A percentile compares a stretch with the other conserved stretches of the same genome.
Evolutionary conservation across 2,329 filamentous ascomycete genomes (phyloP).

Genomic region (Lachnellula suecica): DNA sequence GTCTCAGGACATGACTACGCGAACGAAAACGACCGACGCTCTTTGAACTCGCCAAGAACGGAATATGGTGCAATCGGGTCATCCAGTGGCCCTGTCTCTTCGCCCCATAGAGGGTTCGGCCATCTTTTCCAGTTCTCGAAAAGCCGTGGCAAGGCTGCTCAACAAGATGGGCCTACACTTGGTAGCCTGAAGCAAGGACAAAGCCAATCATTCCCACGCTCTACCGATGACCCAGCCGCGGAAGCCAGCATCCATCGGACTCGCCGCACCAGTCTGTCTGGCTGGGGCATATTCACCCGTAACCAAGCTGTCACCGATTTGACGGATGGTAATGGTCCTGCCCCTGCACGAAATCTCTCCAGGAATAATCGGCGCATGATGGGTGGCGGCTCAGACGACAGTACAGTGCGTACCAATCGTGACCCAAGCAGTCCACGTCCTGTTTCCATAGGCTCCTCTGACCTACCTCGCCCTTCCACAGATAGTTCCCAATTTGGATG

Average conservation of each 20-base stretch:
- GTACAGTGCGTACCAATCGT: conserved; percentile 47
- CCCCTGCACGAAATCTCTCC: conserved; percentile 27
- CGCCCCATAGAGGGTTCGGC: conserved; percentile 44
- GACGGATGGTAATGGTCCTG: conserved; percentile 31
- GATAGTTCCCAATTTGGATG: conserved; percentile 78
- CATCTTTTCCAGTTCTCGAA: conserved; percentile 60
- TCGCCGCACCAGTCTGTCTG: conserved; percentile 57
- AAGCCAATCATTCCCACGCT: conserved; percentile 74
- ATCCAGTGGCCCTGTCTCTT: conserved; percentile 31
- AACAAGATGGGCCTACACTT: conserved; percentile 61
- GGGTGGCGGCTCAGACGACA: conserved; percentile 47
- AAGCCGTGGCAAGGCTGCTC: conserved; percentile 58
- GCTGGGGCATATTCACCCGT: conserved; percentile 50
- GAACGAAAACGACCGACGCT: conserved; percentile 26
- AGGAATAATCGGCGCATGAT: conserved; percentile 40
- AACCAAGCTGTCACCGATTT: conserved; percentile 22
- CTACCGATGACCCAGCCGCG: conserved; percentile 55
- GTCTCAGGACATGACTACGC: conserved; percentile 25
- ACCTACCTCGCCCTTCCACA: conserved; percentile 74
- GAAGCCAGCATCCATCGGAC: conserved; percentile 50
- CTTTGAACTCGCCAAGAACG: conserved; percentile 26
- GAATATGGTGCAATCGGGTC: conserved; percentile 32
- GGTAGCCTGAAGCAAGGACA: conserved; percentile 70
- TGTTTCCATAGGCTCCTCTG: conserved; percentile 65
- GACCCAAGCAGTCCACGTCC: conserved; percentile 63